A percentile compares a stretch with the other conserved stretches of the same genome.
Evolutionary conservation across 2,329 filamentous ascomycete genomes (phyloP).

Genomic region (Aspergillus cejpii): DNA sequence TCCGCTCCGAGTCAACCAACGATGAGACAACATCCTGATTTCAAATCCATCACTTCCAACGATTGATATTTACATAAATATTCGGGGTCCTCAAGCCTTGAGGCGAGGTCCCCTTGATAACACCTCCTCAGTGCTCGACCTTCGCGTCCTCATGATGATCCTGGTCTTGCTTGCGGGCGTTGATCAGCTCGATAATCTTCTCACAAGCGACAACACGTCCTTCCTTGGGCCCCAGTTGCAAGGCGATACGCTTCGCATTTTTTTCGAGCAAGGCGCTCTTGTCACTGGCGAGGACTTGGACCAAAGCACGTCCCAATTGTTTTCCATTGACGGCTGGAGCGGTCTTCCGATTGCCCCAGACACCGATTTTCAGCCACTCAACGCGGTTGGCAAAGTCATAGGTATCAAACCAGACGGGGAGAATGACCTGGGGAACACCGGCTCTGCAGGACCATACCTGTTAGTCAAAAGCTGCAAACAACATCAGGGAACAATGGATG

Average conservation of each 20-base stretch:
- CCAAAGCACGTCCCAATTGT: constrained; percentile 24
- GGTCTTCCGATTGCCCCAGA: constrained; percentile 34
- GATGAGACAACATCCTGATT: too few relatives aligned
- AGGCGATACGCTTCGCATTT: constrained; percentile 9
- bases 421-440: constrained; percentile 43
- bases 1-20: neutral
- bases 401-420: constrained; percentile 45
- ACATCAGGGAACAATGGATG: neutral
- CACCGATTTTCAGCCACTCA: constrained; percentile 41
- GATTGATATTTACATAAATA: too few relatives aligned
- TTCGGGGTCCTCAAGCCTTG: too few relatives aligned
- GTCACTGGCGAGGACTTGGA: constrained; percentile 10
- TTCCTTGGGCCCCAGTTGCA: constrained; percentile 8
- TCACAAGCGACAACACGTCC: constrained; percentile 20
- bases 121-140: too few relatives aligned
- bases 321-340: constrained; percentile 29
- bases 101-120: too few relatives aligned
- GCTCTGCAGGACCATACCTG: constrained; percentile 24
- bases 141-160: neutral
- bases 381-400: constrained; percentile 43
- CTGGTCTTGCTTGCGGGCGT: neutral
- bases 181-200: constrained; percentile 11
- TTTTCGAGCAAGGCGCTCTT: constrained; percentile 3
- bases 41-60: too few relatives aligned
- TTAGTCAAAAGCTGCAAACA: constrained; percentile 1